Evolutionary conservation across 2,329 filamentous ascomycete species (phyloP).

Genomic region (Diplodia corticola): DNA sequence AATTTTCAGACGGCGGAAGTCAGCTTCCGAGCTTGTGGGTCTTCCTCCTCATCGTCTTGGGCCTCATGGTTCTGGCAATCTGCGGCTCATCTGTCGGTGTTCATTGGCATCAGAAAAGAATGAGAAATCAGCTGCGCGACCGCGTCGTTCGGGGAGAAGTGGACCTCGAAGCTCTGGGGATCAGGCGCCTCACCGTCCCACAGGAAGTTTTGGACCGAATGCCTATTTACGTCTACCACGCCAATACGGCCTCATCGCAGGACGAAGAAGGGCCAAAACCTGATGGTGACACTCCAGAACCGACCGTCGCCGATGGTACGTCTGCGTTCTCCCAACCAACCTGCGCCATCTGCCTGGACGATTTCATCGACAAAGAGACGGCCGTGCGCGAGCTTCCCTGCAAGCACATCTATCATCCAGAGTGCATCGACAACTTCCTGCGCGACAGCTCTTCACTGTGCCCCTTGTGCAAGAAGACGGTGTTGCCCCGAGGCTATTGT

Average conservation of each 20-base stretch:
- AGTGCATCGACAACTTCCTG: constrained; percentile 87
- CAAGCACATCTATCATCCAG: constrained; percentile 88
- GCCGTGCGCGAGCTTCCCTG: constrained; percentile 85
- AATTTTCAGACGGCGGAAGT: constrained; percentile 49
- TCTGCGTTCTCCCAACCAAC: constrained; percentile 66
- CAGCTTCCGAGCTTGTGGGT: constrained; percentile 76
- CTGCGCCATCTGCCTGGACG: constrained; percentile 87
- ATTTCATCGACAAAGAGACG: constrained; percentile 68
- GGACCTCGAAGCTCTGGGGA: constrained; percentile 81
- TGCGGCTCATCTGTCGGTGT: constrained; percentile 67
- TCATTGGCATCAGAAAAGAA: constrained; percentile 73
- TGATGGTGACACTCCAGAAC: neutral
- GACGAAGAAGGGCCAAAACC: neutral
- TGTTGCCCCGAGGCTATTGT: constrained; percentile 66
- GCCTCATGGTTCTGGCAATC: constrained; percentile 68
- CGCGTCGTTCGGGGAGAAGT: constrained; percentile 77
- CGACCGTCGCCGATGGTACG: neutral
- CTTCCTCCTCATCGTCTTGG: constrained; percentile 69
- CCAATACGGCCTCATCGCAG: neutral
- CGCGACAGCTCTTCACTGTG: constrained; percentile 79
- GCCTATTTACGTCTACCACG: constrained; percentile 71
- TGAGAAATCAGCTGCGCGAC: constrained; percentile 66
- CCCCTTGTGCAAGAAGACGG: constrained; percentile 83
- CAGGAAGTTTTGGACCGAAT: constrained; percentile 69
- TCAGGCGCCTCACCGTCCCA: constrained; percentile 79